phyloP scores from a whole-genome alignment of 331 rosid genomes.

The Prunus yedoensis region DNA sequence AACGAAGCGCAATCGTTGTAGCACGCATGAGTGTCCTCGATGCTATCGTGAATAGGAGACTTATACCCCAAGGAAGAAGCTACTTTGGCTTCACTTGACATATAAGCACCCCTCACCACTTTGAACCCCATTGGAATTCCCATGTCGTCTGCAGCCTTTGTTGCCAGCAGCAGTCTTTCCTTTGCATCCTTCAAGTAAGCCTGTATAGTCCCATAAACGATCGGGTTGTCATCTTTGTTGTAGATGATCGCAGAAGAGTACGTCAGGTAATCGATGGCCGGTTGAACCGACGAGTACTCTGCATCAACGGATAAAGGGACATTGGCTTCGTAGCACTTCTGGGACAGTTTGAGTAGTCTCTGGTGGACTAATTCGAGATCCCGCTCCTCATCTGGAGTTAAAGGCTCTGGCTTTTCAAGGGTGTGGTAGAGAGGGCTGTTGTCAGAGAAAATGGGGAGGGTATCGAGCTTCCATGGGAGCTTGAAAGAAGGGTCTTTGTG shows the following conservation, averaged over 20 bases:
- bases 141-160: slow-evolving; percentile 56
- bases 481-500: slow-evolving; percentile 54
- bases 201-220: slow-evolving; percentile 70
- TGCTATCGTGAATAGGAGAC: slow-evolving; percentile 73
- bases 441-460: slow-evolving; percentile 58
- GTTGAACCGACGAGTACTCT: slow-evolving; percentile 75
- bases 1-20: slow-evolving; percentile 62
- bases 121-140: slow-evolving; percentile 74
- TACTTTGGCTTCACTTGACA: slow-evolving; percentile 61
- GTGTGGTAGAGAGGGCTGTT: slow-evolving; percentile 81
- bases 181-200: slow-evolving; percentile 80
- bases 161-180: slow-evolving; percentile 50
- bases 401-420: slow-evolving; percentile 43
- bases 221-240: slow-evolving; percentile 50
- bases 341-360: slow-evolving; percentile 56
- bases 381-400: slow-evolving; percentile 57
- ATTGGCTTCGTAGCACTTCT: slow-evolving; percentile 48
- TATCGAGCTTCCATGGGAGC: slow-evolving; percentile 77
- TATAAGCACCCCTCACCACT: slow-evolving; percentile 90
- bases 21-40: slow-evolving; percentile 68
- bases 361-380: slow-evolving; percentile 55
- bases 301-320: slow-evolving; percentile 74
- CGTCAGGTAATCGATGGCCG: slow-evolving; percentile 90
- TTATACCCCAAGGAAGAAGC: slow-evolving; percentile 60
- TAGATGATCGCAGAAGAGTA: slow-evolving; percentile 58